Conservation (phyloP, 495 filamentous ascomycete species). For the Neurospora discreta region DNA sequence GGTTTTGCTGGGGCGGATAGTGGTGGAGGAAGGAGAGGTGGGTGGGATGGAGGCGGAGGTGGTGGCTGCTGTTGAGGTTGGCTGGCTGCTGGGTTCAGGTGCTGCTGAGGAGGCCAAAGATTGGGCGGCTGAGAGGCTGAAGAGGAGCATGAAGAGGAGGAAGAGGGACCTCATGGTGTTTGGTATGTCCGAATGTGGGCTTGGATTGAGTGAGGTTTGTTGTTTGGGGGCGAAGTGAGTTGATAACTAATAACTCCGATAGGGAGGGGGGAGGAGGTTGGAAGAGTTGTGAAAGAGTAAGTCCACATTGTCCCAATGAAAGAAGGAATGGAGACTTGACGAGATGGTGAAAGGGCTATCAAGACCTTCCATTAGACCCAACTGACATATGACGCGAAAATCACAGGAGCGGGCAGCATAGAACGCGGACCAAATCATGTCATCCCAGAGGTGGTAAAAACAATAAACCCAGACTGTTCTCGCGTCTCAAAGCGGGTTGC, state of each 20-base stretch:
- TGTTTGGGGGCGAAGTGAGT: not conserved
- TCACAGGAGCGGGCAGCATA: not conserved
- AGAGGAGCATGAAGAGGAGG: not conserved
- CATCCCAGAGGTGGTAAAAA: not conserved
- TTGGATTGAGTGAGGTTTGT: not conserved
- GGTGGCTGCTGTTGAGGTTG: conserved; percentile 3
- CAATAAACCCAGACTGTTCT: too few relatives aligned
- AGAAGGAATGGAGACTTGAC: too few relatives aligned
- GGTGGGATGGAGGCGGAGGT: not conserved
- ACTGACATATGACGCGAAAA: not conserved
- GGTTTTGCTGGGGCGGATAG: not conserved
- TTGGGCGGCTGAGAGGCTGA: not conserved
- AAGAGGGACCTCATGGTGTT: not conserved
- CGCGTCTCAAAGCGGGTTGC: not conserved
- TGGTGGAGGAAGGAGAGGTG: not conserved
- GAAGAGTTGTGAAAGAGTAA: too few relatives aligned
- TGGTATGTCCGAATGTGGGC: not conserved
- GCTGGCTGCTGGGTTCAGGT: too few relatives aligned
- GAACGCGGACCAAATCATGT: not conserved
- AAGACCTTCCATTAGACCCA: too few relatives aligned
- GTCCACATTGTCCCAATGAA: too few relatives aligned
- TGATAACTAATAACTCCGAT: not conserved
- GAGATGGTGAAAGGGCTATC: too few relatives aligned
- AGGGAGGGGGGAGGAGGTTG: too few relatives aligned
- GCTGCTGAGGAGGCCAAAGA: not conserved